These are phyloP conservation scores for Leishmania gerbilli DNA, from an alignment of 208 protist species.

Conservation along the genomic window DNA sequence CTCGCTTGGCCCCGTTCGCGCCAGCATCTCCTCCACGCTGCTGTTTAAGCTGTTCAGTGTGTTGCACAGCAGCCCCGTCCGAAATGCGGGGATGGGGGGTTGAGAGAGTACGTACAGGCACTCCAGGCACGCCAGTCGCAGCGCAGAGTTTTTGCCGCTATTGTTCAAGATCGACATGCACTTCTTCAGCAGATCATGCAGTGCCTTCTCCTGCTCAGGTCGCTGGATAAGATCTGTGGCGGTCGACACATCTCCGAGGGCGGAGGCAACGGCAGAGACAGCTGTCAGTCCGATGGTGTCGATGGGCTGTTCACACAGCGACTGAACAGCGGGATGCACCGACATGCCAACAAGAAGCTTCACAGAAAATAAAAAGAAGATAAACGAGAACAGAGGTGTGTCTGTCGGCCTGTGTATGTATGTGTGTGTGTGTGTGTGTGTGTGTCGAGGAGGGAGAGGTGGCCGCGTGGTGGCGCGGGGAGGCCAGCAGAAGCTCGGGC, in stretches of 20 bases:
- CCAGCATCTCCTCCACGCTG: constrained; percentile 78
- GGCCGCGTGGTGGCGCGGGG: neutral
- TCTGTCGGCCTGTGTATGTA: neutral
- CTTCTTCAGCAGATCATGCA: constrained; percentile 23
- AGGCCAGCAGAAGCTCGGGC: neutral
- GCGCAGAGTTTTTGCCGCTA: constrained; percentile 51
- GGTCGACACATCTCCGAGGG: constrained; percentile 45
- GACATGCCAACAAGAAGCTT: constrained; percentile 12
- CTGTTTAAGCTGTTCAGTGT: constrained; percentile 68
- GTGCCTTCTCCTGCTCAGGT: constrained; percentile 29
- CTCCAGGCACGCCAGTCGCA: constrained; percentile 68
- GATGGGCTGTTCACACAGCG: constrained; percentile 55
- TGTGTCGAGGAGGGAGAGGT: neutral
- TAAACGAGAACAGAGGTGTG: neutral
- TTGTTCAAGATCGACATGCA: constrained; percentile 68
- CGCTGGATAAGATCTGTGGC: constrained; percentile 31
- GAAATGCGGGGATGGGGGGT: constrained; percentile 55
- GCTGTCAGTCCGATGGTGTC: constrained; percentile 50
- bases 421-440: neutral
- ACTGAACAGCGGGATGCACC: constrained; percentile 53
- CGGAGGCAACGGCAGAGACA: constrained; percentile 56
- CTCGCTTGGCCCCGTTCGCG: constrained; percentile 5
- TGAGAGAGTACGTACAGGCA: constrained; percentile 76
- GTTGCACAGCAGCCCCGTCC: constrained; percentile 56
- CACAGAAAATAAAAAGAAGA: neutral